Base-by-base conservation (phyloP, 2,329 filamentous ascomycete species). In the Penicillium sp. region DNA sequence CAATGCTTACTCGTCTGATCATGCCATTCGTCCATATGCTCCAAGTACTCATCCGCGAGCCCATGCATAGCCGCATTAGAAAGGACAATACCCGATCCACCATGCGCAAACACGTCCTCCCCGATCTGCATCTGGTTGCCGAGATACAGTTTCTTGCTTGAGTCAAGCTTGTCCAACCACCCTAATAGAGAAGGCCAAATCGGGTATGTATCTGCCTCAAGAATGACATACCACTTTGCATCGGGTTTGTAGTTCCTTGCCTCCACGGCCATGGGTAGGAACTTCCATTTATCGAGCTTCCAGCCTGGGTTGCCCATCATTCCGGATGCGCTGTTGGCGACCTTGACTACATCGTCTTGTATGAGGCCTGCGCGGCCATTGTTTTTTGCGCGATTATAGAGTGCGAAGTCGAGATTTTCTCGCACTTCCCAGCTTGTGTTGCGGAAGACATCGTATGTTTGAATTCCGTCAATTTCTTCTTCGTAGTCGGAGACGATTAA, bases 401-500 rank as follows among this genome's bases (percentile, higher is more conserved):
- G 40, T 25, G 56, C 61, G 55, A 67, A 65, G 45, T 65, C 63
- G 4, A 27, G 0, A n/a, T 58, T 58, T 15, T 18, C n/a, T n/a
- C 54, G 53, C 6, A 64, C 47, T 8, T 54, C 37, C 11, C 57
- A 44, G 45, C 55, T 62, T 42, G 82, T 72, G 22, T 75, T 73
- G 35, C 73, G 73, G 23, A 85, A 74, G 33, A 78, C 79, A 62
- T 84, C 80, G 64, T 81, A 67, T 4, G 82, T 69, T 14, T 72
- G 74, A 46, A 78, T 69, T 27, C 81, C 81, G 8, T 75, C 72
- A 45, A 85, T 78, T 2, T 75, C 67, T 67, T 82, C 78, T 42
- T 79, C 77, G 52, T 79, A 81, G 68, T 86, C 84, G 54, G 83
- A 85, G 67, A 83, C 84, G 61, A 86, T 79, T 52, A 80, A 74